phyloP scores from a whole-genome alignment of 164 flowering plant species.

The Santalum album region DNA sequence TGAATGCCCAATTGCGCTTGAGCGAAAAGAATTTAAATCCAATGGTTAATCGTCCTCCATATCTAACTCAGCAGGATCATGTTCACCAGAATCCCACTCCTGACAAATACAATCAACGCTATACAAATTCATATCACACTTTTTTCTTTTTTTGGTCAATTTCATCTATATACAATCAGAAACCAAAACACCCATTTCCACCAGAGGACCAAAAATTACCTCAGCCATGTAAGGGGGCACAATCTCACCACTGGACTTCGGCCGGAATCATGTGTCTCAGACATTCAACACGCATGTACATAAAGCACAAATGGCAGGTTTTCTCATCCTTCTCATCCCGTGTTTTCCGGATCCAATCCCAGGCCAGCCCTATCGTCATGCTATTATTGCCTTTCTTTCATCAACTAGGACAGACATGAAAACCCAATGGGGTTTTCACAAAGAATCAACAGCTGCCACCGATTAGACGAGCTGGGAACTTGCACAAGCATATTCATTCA shows the following conservation, averaged over 20 bases:
- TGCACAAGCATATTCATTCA: not conserved
- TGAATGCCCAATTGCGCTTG: too few species aligned
- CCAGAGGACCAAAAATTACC: constrained; percentile 8
- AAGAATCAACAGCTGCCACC: constrained; percentile 11
- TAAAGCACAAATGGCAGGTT: not conserved
- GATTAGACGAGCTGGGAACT: not conserved
- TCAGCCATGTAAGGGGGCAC: constrained; percentile 1
- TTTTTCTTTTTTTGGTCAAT: constrained; percentile 7
- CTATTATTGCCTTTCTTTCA: constrained; percentile 2
- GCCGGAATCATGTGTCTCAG: not conserved
- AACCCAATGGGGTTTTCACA: constrained; percentile 7
- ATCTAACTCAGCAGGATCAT: constrained; percentile 4
- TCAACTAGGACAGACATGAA: constrained; percentile 1
- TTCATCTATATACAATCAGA: constrained; percentile 29
- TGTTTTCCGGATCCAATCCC: constrained; percentile 7
- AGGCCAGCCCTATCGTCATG: constrained; percentile 21
- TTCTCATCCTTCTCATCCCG: not conserved
- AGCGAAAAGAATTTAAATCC: too few species aligned
- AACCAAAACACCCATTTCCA: constrained; percentile 1
- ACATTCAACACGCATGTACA: not conserved
- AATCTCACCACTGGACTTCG: not conserved
- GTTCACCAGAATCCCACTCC: constrained; percentile 5
- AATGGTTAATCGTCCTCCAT: too few species aligned
- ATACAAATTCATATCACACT: constrained; percentile 30
- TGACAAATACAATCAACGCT: constrained; percentile 15